Percentiles rank a stretch among this genome's conserved stretches.
These are phyloP conservation scores for Acacia crassicarpa DNA, from an alignment of 306 rosid species.

Conservation along the genomic window DNA sequence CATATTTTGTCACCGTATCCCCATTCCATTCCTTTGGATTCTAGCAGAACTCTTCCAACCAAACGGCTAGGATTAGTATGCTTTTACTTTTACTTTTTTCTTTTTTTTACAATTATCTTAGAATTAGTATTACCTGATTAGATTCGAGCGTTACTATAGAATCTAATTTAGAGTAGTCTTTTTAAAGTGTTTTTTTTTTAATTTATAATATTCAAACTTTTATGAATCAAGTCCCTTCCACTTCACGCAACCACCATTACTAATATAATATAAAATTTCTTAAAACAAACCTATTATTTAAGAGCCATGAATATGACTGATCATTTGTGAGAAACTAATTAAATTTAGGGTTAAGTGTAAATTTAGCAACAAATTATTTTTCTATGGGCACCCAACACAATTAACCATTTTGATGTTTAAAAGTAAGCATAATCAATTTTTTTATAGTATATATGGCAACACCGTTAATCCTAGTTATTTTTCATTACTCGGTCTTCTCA, in stretches of 20 bases:
- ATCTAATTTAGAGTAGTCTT: neutral
- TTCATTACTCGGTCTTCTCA: no score
- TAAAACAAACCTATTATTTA: no score
- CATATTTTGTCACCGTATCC: neutral
- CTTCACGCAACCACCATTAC: neutral
- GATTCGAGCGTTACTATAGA: neutral
- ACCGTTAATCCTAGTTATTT: no score
- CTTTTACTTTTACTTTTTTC: no score
- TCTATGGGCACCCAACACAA: no score
- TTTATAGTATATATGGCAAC: no score
- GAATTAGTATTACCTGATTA: neutral
- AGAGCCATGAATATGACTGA: neutral
- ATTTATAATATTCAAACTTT: neutral
- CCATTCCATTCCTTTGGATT: neutral
- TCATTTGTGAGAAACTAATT: neutral
- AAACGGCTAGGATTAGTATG: no score
- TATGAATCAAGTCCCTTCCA: neutral
- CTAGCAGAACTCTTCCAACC: neutral
- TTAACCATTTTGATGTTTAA: no score
- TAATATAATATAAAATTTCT: neutral
- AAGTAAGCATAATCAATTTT: no score
- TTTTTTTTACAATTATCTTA: neutral
- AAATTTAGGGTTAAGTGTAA: no score
- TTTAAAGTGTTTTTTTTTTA: no score
- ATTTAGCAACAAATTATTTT: no score